Evolutionary conservation across 345 rosid species (phyloP), one percentile per base, ranked within the genome.

Genomic region (Jatropha curcas): DNA sequence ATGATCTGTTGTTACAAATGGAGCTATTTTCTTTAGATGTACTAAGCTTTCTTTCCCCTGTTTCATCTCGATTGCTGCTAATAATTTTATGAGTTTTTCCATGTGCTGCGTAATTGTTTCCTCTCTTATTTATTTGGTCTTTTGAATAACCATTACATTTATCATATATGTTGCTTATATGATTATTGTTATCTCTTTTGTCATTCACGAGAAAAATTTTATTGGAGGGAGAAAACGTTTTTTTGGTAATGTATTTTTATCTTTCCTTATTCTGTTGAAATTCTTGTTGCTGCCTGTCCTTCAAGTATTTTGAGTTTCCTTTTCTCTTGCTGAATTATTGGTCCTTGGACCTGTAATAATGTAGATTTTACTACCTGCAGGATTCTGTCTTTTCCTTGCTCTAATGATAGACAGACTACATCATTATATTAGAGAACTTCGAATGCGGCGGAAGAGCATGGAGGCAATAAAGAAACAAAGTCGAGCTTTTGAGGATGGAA

Each of bases 361-460:
- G 39, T 39, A 72, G 53, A 46, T 19, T 34, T 43, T 55, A 65
- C 63, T 72, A 50, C 60, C 52, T 87, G 82, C 92, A 95, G 99
- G 99, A 71, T 88, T 87, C 43, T 57, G 73, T 53, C 85, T 92
- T 30, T 95, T 95, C 83, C 90, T 95, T 46, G 89, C 79, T 24
- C 81, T 95, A 14, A 86, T 92, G 99, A 88, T 91, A 79, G 97
- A 92, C 84, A 88, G 94, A 75, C 82, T 89, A 34, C 99, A 95
- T 76, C 96, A 95, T 72, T 88, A 87, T 76, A 89, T 95, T 72
- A 86, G 97, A 80, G 99, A 95, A 67, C 88, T 92, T 31, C 88
- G 92, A 1, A 76, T 89, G 6, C 75, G 92, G 77, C 90, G 98
- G 84, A 92, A 91, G 82, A 88, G 35, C 60, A 83, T 91, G 92